These are phyloP conservation scores for Synchytrium microbalum DNA, from an alignment of 371 early-diverging fungal species.

Conservation along the genomic window DNA sequence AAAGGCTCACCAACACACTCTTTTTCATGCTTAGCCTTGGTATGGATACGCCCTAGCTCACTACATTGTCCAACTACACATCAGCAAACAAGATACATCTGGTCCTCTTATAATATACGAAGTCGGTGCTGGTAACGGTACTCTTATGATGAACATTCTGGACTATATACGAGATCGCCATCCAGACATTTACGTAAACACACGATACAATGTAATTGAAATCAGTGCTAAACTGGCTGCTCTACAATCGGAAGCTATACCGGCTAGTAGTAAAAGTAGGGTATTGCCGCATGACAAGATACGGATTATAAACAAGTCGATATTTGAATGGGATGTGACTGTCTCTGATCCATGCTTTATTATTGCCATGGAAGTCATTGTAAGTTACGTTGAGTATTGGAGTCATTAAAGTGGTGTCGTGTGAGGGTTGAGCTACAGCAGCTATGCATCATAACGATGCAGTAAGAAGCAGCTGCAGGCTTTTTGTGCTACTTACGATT, in stretches of 20 bases:
- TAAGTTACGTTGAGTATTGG: conserved; percentile 29
- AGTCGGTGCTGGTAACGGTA: conserved; percentile 95
- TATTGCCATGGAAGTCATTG: conserved; percentile 87
- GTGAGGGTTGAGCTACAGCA: neutral
- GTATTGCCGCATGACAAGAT: conserved; percentile 45
- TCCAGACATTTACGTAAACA: conserved; percentile 69
- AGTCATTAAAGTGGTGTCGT: neutral
- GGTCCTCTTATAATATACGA: conserved; percentile 74
- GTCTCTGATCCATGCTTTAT: conserved; percentile 77
- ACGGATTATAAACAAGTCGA: conserved; percentile 75
- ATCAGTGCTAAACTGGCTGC: conserved; percentile 72
- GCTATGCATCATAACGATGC: too few relatives aligned
- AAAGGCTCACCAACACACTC: neutral
- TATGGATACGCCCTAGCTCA: conserved; percentile 88
- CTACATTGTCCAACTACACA: conserved; percentile 75
- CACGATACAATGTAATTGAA: conserved; percentile 85
- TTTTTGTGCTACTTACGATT: neutral
- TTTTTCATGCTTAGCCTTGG: conserved; percentile 66
- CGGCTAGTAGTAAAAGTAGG: neutral
- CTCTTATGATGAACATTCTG: conserved; percentile 85
- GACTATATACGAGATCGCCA: conserved; percentile 71
- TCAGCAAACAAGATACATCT: conserved; percentile 40
- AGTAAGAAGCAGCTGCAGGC: too few relatives aligned
- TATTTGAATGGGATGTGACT: conserved; percentile 80
- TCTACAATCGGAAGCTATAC: conserved; percentile 15